Conservation (phyloP, 2,329 filamentous ascomycete genomes). For the Penicillium aurantiogriseum region DNA sequence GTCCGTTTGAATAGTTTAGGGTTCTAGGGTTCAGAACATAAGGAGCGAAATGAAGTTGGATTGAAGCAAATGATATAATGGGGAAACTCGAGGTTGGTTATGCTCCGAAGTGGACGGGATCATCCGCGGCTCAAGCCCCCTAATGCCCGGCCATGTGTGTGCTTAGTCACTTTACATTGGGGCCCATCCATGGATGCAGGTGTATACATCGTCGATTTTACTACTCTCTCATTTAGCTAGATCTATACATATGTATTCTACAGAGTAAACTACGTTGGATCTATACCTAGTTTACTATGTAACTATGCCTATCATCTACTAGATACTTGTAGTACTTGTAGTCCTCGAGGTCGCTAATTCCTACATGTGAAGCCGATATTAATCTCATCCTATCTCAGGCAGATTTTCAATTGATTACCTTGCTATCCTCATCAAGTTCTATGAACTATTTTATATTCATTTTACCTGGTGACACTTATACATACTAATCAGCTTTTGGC, state of each 20-base stretch:
- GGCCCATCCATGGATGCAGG: neutral
- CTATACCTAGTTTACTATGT: neutral
- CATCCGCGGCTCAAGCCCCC: conserved; percentile 21
- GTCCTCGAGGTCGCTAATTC: neutral
- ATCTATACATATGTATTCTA: neutral
- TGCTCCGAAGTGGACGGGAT: neutral
- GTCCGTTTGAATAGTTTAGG: conserved; percentile 9
- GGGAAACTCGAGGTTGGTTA: neutral
- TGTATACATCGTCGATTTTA: neutral
- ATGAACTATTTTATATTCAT: neutral
- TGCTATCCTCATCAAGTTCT: neutral
- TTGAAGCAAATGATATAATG: conserved; percentile 1
- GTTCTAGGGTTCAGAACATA: conserved; percentile 19
- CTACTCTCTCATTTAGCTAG: neutral
- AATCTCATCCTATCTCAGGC: neutral
- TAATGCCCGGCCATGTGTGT: conserved; percentile 21
- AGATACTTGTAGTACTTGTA: neutral
- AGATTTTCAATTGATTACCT: neutral
- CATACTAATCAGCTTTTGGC: neutral
- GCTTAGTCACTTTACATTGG: conserved; percentile 18
- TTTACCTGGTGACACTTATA: neutral
- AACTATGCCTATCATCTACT: neutral
- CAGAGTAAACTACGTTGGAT: neutral
- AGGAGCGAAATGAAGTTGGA: conserved; percentile 24
- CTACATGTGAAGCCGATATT: neutral